Base-by-base conservation (phyloP, 2,329 filamentous ascomycete genomes). In the Hymenoscyphus albidus region DNA sequence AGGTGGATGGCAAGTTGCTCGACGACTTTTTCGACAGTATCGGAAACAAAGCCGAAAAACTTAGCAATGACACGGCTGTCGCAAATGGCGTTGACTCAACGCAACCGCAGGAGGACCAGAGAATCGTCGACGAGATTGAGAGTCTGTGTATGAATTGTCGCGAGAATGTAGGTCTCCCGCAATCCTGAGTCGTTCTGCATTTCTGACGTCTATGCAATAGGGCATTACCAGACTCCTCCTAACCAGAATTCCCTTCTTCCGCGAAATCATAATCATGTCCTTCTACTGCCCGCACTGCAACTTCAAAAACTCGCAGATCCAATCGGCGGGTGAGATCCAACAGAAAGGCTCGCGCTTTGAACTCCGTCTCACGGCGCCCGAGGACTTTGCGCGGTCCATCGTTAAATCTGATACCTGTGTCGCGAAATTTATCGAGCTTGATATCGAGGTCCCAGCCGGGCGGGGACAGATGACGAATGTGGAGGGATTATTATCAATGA, bases 191-290 rank as follows among this genome's bases (percentile, higher is more conserved):
- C 10, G 32, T 16, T n/a, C 4, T 48, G 14, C 16, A 13, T 60
- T 57, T 14, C 62, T 62, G 59, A 68, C 42, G 40, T 54, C 14
- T 59, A 22, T 59, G 14, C 18, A 18, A 18, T 67, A 96, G 91
- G 95, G 95, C 73, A 85, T 82, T 1, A 99, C 95, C 14, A 86
- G 89, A 65, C 85, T 99, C 27, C 87, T 99, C 55, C 87, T 99
- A 62, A 96, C 96, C 16, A 87, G 88, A 69, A 97, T 99, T 63
- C 95, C 95, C 16, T 98, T 92, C 83, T 99, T 99, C 82, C 92
- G 93, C 80, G 94, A 99, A 78, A 88, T 99, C 68, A 92, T 99
- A 73, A 86, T 99, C 77, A 97, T 97, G 88, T 98, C 94, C 68
- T 99, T 99, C 78, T 85, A 86, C 70, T 99, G 95, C 82, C 88